Evolutionary conservation across 2,329 filamentous ascomycete genomes (phyloP).

Genomic region (Uncinocarpus reesii): DNA sequence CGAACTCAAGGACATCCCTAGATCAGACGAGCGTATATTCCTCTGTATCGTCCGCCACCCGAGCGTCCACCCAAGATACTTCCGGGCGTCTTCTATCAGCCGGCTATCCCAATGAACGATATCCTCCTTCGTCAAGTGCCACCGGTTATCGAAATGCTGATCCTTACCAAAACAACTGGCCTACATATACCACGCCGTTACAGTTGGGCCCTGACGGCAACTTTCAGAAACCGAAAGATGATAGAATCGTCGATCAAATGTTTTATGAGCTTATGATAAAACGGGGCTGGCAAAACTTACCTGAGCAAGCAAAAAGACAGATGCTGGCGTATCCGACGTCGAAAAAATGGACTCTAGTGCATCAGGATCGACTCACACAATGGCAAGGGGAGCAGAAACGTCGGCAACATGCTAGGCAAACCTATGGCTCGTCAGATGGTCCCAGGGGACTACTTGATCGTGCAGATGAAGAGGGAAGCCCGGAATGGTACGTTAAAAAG

Average conservation of each 20-base stretch:
- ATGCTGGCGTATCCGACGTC: constrained; percentile 90
- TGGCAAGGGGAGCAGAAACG: constrained; percentile 91
- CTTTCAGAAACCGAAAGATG: constrained; percentile 36
- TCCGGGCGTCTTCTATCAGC: constrained; percentile 37
- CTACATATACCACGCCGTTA: constrained; percentile 40
- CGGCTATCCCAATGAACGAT: constrained; percentile 30
- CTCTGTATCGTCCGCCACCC: constrained; percentile 48
- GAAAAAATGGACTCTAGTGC: constrained; percentile 96
- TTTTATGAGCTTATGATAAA: constrained; percentile 94
- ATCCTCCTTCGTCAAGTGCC: constrained; percentile 21
- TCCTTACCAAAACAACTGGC: constrained; percentile 35
- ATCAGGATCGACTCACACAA: constrained; percentile 88
- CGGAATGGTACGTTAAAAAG: constrained; percentile 95
- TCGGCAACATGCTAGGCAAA: constrained; percentile 59
- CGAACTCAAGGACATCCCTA: constrained; percentile 47
- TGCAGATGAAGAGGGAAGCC: constrained; percentile 88
- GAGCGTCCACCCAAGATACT: constrained; percentile 45
- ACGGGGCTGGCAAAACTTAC: constrained; percentile 91
- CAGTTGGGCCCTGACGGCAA: constrained; percentile 14
- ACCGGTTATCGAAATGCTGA: constrained; percentile 33
- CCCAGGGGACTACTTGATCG: constrained; percentile 59
- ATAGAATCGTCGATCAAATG: constrained; percentile 77
- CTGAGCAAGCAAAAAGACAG: constrained; percentile 85
- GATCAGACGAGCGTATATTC: constrained; percentile 58
- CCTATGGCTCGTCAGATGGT: constrained; percentile 56